Percentiles rank a stretch among this genome's conserved stretches.
These are phyloP conservation scores for Iberis amara DNA, from an alignment of 441 rosid genomes.

Conservation along the genomic window DNA sequence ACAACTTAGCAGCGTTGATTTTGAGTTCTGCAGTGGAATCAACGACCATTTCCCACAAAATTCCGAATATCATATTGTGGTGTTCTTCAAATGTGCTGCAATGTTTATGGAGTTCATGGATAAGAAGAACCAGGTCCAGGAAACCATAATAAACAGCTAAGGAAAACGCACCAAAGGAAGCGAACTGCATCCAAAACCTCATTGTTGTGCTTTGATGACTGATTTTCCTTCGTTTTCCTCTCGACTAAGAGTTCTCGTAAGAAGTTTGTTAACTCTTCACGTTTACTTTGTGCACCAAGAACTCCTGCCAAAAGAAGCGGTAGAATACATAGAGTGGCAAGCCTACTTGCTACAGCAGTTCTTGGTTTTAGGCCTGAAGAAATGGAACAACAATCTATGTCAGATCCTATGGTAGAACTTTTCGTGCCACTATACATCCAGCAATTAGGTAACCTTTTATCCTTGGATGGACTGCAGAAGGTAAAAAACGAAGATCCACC, in stretches of 20 bases:
- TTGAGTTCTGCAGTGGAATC: constrained; percentile 75
- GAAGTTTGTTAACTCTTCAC: constrained; percentile 56
- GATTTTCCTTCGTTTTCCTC: constrained; percentile 48
- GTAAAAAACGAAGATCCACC: constrained; percentile 66
- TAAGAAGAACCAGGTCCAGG: constrained; percentile 23
- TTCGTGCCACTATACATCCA: constrained; percentile 12
- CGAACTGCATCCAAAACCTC: constrained; percentile 80
- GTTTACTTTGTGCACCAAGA: constrained; percentile 81
- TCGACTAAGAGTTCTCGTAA: constrained; percentile 75
- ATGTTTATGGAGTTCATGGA: constrained; percentile 26
- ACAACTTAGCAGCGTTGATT: constrained; percentile 64
- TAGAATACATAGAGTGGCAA: constrained; percentile 69
- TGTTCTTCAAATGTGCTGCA: constrained; percentile 84
- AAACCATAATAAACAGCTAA: constrained; percentile 1
- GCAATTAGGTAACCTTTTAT: constrained; percentile 52
- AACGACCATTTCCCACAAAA: constrained; percentile 95
- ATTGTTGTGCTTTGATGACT: constrained; percentile 39
- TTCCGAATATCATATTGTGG: constrained; percentile 70
- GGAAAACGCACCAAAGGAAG: constrained; percentile 74
- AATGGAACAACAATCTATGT: constrained; percentile 26
- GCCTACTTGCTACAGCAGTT: constrained; percentile 68
- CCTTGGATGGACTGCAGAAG: constrained; percentile 49
- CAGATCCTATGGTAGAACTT: constrained; percentile 14
- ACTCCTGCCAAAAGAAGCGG: constrained; percentile 91
- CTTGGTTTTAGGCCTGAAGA: constrained; percentile 79